Evolutionary conservation across 768 basidiomycete species (phyloP).

Genomic region (Inosperma sp.): DNA sequence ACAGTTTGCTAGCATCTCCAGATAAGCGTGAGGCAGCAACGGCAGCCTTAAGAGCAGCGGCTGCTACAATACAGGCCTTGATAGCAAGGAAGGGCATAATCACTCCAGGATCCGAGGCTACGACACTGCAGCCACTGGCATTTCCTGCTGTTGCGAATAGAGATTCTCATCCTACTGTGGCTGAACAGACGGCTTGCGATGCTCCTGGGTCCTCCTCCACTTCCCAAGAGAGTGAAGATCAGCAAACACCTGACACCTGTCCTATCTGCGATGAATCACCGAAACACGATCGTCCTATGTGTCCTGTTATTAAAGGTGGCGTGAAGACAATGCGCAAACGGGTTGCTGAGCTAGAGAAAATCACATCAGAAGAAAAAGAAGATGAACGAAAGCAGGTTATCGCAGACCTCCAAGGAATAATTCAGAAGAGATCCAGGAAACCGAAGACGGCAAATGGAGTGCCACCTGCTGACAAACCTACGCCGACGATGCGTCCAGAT

Average conservation of each 20-base stretch:
- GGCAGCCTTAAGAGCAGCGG: no score
- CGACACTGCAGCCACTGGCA: neutral
- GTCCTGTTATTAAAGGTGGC: conserved; percentile 45
- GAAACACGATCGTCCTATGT: conserved; percentile 45
- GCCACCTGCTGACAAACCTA: neutral
- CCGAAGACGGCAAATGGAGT: conserved; percentile 11
- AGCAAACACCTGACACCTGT: conserved; percentile 19
- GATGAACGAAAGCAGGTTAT: conserved; percentile 31
- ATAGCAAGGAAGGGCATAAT: no score
- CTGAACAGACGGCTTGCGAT: conserved; percentile 1
- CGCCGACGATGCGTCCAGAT: neutral
- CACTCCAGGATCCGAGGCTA: no score
- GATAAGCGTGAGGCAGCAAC: no score
- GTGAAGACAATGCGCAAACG: conserved; percentile 41
- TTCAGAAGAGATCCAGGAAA: conserved; percentile 25
- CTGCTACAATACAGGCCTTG: no score
- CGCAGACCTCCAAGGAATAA: conserved; percentile 36
- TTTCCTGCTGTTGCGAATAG: neutral
- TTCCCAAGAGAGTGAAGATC: neutral
- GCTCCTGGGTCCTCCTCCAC: neutral
- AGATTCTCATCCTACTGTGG: no score
- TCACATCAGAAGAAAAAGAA: conserved; percentile 17
- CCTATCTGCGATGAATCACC: conserved; percentile 43
- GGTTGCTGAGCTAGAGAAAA: conserved; percentile 39
- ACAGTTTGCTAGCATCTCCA: no score